A percentile compares a stretch with the other conserved stretches of the same genome.
These are phyloP conservation scores for Leishmania turanica DNA, from an alignment of 208 protist species.

Conservation along the genomic window DNA sequence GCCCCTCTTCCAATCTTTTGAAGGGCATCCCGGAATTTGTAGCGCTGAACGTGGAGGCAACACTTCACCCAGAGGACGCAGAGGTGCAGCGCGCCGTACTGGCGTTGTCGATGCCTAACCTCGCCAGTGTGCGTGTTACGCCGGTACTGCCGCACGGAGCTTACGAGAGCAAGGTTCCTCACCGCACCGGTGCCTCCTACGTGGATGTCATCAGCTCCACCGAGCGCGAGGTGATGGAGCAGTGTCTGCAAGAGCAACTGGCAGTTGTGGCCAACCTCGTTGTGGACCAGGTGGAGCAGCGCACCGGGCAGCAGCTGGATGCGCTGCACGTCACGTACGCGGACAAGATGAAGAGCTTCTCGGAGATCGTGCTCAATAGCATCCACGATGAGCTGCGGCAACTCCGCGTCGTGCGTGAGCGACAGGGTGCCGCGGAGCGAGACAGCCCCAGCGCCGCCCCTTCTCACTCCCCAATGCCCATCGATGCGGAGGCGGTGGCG, in stretches of 20 bases:
- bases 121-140: conserved; percentile 51
- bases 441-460: not conserved
- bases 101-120: conserved; percentile 50
- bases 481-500: conserved; percentile 31
- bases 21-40: conserved; percentile 47
- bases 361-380: conserved; percentile 53
- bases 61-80: conserved; percentile 73
- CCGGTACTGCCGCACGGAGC: conserved; percentile 25
- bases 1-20: conserved; percentile 72
- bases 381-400: conserved; percentile 52
- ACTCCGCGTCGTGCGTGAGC: conserved; percentile 17
- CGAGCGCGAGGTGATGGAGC: conserved; percentile 49
- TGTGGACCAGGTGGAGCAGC: conserved; percentile 37
- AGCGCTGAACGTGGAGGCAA: conserved; percentile 55
- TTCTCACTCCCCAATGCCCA: not conserved
- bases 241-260: conserved; percentile 58
- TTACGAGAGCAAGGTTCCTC: conserved; percentile 12
- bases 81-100: conserved; percentile 72
- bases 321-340: conserved; percentile 38
- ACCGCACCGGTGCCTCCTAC: not conserved
- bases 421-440: not conserved
- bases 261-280: conserved; percentile 68
- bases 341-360: conserved; percentile 34
- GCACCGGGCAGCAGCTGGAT: conserved; percentile 38
- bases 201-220: conserved; percentile 16